Evolutionary conservation across 345 rosid genomes (phyloP), one percentile per base, ranked within the genome.

Genomic region (Citrus hindsii): DNA sequence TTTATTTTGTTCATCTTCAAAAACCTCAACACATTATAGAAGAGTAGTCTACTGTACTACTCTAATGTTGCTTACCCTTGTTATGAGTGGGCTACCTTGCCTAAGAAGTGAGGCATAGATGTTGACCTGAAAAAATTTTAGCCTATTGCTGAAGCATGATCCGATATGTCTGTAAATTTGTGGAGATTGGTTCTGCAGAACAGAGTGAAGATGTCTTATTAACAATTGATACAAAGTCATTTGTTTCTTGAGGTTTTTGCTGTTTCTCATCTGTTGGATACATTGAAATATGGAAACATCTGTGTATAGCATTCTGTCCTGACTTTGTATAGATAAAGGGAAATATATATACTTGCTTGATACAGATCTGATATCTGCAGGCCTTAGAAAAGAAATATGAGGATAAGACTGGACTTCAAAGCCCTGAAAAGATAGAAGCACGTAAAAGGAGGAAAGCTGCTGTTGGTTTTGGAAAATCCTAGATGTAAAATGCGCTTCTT

Each of bases 311-410:
- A 9, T 14, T 63, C 38, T 75, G 63, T 67, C 58, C 76, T 48
- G 73, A 64, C 35, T 75, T 60, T 75, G 66, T 9, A 55, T 6
- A 0, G 3, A 25, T 51, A 28, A 71, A 30, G 9, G 55, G 19
- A 30, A 35, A 40, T 35, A 2, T n/a, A 16, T 75, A 48, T 9
- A 24, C 27, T 77, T 79, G 76, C 67, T 69, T n/a, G 5, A 46
- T 74, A 33, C 58, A 66, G 76, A 73, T 80, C 53, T 83, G 66
- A 67, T 32, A 25, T 83, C 74, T 59, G 25, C 81, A 93, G 98
- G 91, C 91, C 35, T 81, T 95, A 70, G 98, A 95, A 81, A 95
- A 86, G 88, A 90, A 92, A 84, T 92, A 89, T 3, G 98, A 93
- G 82, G 91, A 85, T 37, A 90, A 68, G 84, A 91, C 94, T 48